Evolutionary conservation across 2,329 filamentous ascomycete genomes (phyloP).

Genomic region (Kalmusia sp.): DNA sequence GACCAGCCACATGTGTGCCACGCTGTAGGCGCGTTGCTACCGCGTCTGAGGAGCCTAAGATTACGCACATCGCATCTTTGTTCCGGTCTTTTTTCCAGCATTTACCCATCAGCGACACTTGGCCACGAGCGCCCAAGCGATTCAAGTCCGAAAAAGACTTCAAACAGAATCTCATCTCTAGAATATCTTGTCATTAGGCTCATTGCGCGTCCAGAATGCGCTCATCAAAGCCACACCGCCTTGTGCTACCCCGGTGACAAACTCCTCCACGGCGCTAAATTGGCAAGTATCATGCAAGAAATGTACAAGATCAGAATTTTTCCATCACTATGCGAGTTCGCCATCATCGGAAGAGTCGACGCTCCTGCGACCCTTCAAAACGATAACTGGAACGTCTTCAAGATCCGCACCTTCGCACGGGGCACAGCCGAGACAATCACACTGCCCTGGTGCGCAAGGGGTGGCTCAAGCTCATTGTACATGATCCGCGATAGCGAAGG

Average conservation of each 20-base stretch:
- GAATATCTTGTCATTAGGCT: constrained; percentile 15
- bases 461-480: constrained; percentile 20
- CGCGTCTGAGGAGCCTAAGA: constrained; percentile 16
- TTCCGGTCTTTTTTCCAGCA: constrained; percentile 14
- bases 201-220: constrained; percentile 5
- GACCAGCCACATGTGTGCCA: constrained; percentile 18
- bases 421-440: constrained; percentile 11
- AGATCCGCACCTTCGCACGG: constrained; percentile 9
- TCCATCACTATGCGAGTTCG: constrained; percentile 14
- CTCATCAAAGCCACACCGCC: constrained; percentile 2
- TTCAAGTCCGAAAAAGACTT: not conserved
- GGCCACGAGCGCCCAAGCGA: constrained; percentile 3
- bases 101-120: constrained; percentile 8
- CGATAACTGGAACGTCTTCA: constrained; percentile 21
- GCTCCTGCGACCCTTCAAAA: constrained; percentile 3
- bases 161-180: constrained; percentile 10
- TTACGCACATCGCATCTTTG: constrained; percentile 17
- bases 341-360: constrained; percentile 19
- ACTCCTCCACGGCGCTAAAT: constrained; percentile 6
- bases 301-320: constrained; percentile 16
- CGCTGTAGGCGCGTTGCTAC: constrained; percentile 16
- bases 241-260: constrained; percentile 12
- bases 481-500: constrained; percentile 20
- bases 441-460: constrained; percentile 20
- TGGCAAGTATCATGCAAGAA: constrained; percentile 9